These are phyloP conservation scores for Seminavis robusta DNA, from an alignment of 108 stramenopile species.

Conservation along the genomic window DNA sequence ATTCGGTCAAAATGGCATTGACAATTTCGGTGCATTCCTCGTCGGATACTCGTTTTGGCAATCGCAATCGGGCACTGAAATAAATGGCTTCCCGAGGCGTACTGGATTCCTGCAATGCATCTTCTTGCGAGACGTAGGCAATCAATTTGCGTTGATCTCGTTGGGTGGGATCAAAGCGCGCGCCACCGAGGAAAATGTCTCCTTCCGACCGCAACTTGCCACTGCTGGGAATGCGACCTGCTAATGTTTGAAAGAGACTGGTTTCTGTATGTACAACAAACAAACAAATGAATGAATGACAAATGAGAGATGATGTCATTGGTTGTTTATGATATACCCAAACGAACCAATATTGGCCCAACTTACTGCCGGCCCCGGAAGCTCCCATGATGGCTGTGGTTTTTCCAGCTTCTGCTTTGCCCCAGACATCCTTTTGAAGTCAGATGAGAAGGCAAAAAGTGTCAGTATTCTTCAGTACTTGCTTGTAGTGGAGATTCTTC, in stretches of 20 bases:
- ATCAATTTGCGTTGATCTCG: constrained; percentile 40
- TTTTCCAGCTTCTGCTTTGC: constrained; percentile 35
- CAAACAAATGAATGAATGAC: background rate
- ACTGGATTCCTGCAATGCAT: constrained; percentile 58
- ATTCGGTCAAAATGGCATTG: constrained; percentile 57
- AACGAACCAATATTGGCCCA: background rate
- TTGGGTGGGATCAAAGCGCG: constrained; percentile 33
- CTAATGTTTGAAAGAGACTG: constrained; percentile 61
- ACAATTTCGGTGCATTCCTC: constrained; percentile 53
- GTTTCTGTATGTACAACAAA: too few species aligned
- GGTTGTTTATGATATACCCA: background rate
- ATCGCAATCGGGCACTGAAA: constrained; percentile 72
- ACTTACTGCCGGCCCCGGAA: constrained; percentile 12
- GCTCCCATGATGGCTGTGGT: constrained; percentile 60
- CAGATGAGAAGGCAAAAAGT: too few species aligned
- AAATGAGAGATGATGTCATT: background rate
- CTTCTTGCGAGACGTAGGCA: constrained; percentile 86
- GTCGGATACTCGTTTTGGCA: constrained; percentile 40
- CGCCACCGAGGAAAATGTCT: constrained; percentile 37
- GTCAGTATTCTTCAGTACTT: too few species aligned
- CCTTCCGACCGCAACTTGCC: constrained; percentile 7
- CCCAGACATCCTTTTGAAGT: constrained; percentile 47
- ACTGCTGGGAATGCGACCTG: constrained; percentile 36
- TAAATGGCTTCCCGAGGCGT: constrained; percentile 83
- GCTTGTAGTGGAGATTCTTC: too few species aligned